Conservation (phyloP, 2,329 filamentous ascomycete species). For the Biscogniauxia sp. region DNA sequence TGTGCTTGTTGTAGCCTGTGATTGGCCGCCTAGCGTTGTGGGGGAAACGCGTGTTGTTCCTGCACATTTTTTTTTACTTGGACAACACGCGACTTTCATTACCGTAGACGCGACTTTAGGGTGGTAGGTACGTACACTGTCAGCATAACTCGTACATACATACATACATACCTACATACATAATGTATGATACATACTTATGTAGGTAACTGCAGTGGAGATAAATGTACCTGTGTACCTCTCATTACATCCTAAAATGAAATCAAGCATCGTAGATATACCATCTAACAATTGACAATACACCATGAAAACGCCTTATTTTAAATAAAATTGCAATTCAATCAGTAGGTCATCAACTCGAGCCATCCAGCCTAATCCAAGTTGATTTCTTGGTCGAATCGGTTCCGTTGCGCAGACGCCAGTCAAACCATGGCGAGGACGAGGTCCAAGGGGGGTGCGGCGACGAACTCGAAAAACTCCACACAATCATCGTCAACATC, state of each 20-base stretch:
- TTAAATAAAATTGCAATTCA: neutral
- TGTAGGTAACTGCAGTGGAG: too few relatives aligned
- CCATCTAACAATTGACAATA: neutral
- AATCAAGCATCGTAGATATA: neutral
- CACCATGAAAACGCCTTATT: neutral
- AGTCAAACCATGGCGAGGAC: constrained; percentile 44
- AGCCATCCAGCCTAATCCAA: neutral
- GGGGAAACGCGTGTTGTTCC: neutral
- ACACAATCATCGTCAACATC: constrained; percentile 22
- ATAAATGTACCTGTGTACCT: neutral
- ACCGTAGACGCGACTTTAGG: neutral
- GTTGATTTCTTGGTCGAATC: neutral
- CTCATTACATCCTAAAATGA: too few relatives aligned
- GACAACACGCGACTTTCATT: neutral
- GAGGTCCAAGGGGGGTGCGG: constrained; percentile 41
- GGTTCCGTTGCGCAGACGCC: neutral
- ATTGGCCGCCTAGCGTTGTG: neutral
- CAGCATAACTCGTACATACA: too few relatives aligned
- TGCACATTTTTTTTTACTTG: neutral
- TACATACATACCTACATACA: neutral
- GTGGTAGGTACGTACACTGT: too few relatives aligned
- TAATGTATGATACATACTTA: too few relatives aligned
- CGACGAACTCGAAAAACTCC: constrained; percentile 28
- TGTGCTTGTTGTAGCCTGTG: neutral
- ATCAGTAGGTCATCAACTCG: neutral